Percentiles rank a stretch among this genome's conserved stretches.
Evolutionary conservation across 768 basidiomycete species (phyloP).

Genomic region (Mycena filopes): DNA sequence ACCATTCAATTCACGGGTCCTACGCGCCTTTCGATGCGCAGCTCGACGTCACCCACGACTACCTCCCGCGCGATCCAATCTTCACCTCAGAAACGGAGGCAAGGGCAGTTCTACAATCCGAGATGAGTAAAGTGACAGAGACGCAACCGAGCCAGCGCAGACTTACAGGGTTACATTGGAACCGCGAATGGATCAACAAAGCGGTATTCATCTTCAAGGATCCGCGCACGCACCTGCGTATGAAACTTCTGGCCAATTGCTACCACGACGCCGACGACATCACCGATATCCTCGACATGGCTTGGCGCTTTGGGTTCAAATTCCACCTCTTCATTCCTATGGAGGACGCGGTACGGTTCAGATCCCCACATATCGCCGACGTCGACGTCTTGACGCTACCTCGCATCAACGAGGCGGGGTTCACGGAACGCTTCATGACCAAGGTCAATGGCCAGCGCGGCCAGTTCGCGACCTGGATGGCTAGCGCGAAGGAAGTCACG

Average conservation of each 20-base stretch:
- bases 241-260: background rate
- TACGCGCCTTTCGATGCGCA: too few species aligned
- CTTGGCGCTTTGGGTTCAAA: background rate
- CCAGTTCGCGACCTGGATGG: background rate
- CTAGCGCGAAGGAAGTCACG: background rate
- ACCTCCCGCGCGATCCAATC: too few species aligned
- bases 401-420: background rate
- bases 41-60: too few species aligned
- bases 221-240: background rate
- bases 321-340: background rate
- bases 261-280: background rate
- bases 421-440: background rate
- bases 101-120: too few species aligned
- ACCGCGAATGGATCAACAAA: background rate
- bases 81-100: too few species aligned
- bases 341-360: too few species aligned
- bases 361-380: too few species aligned
- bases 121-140: too few species aligned
- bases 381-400: too few species aligned
- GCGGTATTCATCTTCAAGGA: background rate
- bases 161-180: background rate
- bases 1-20: too few species aligned
- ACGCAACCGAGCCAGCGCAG: too few species aligned
- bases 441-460: background rate
- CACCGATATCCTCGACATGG: background rate